These are phyloP conservation scores for Mycena albidolilacea DNA, from an alignment of 768 basidiomycete species.

Conservation along the genomic window DNA sequence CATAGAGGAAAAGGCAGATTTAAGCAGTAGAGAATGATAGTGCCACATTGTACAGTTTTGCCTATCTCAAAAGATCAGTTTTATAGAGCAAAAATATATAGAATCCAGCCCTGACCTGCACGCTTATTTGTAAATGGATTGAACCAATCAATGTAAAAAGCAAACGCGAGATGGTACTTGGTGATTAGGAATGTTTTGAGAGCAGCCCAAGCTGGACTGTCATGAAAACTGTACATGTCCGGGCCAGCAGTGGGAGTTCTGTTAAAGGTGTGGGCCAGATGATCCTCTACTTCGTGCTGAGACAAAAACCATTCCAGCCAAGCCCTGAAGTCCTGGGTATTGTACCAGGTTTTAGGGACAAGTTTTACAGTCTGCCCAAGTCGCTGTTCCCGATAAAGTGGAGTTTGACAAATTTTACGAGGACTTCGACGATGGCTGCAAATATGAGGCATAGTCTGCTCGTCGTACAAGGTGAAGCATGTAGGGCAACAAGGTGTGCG, in stretches of 20 bases:
- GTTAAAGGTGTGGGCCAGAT: background rate
- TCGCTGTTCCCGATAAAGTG: background rate
- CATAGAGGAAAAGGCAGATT: background rate
- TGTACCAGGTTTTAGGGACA: constrained; percentile 10
- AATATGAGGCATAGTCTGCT: background rate
- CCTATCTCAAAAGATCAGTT: constrained; percentile 10
- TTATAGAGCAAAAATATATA: background rate
- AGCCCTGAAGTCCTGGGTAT: constrained; percentile 23
- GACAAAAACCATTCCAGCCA: constrained; percentile 31
- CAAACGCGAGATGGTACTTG: constrained; percentile 44
- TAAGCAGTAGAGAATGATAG: constrained; percentile 18
- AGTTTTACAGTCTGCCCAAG: background rate
- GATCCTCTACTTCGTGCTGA: constrained; percentile 17
- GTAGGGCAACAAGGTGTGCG: constrained; percentile 20
- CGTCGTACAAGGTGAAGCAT: constrained; percentile 15
- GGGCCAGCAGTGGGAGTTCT: background rate
- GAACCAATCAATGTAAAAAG: constrained; percentile 54
- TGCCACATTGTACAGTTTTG: constrained; percentile 14
- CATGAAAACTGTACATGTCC: constrained; percentile 28
- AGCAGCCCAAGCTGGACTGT: constrained; percentile 31
- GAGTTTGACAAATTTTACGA: background rate
- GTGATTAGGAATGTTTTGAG: constrained; percentile 26
- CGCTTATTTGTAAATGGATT: constrained; percentile 53
- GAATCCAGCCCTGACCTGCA: constrained; percentile 40
- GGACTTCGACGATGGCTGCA: background rate